Conservation (phyloP, 2,329 filamentous ascomycete species). For the Colletotrichum higginsianum region DNA sequence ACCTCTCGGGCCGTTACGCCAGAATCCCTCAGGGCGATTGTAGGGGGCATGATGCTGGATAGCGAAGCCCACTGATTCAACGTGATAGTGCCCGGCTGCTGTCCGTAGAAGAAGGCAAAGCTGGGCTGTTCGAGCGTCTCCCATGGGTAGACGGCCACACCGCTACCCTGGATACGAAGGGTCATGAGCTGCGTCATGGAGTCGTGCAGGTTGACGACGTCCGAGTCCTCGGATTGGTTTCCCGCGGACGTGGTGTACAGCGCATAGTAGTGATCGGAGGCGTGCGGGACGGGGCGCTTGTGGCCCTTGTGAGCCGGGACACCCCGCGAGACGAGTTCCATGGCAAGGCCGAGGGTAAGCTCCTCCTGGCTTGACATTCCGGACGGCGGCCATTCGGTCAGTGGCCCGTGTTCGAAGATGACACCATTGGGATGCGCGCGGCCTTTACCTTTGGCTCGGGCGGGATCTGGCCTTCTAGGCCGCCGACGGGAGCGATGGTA, state of each 20-base stretch:
- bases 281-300: slow-evolving; percentile 68
- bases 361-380: slow-evolving; percentile 65
- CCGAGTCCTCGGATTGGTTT: slow-evolving; percentile 60
- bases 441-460: slow-evolving; percentile 57
- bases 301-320: slow-evolving; percentile 71
- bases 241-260: slow-evolving; percentile 68
- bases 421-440: slow-evolving; percentile 52
- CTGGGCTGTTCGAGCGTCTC: slow-evolving; percentile 82
- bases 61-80: slow-evolving; percentile 78
- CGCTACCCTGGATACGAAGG: slow-evolving; percentile 61
- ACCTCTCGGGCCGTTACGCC: slow-evolving; percentile 73
- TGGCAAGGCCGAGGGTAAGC: slow-evolving; percentile 67
- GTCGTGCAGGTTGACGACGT: slow-evolving; percentile 66
- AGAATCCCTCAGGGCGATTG: slow-evolving; percentile 71
- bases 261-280: slow-evolving; percentile 68
- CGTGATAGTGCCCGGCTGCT: slow-evolving; percentile 78
- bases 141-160: slow-evolving; percentile 69
- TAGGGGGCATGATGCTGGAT: slow-evolving; percentile 69
- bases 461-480: slow-evolving; percentile 57
- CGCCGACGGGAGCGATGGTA: slow-evolving; percentile 56
- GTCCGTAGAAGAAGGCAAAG: slow-evolving; percentile 77
- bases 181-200: slow-evolving; percentile 73
- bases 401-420: slow-evolving; percentile 51
- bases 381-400: slow-evolving; percentile 71
- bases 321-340: slow-evolving; percentile 71